Base-by-base conservation (phyloP, 768 basidiomycete genomes). In the Postia placenta region DNA sequence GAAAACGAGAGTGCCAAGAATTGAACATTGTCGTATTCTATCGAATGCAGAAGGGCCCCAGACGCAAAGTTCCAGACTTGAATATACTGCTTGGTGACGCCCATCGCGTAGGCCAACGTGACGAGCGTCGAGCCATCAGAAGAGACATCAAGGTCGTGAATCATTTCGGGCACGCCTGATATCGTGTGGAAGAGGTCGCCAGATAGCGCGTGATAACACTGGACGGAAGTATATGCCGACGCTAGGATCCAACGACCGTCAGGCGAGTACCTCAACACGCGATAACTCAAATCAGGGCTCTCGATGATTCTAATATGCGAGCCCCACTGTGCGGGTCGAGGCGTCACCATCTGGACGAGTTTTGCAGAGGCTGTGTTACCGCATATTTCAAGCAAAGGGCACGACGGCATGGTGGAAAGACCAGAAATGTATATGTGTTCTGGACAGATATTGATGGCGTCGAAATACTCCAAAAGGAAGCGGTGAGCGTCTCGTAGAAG, bases 381-480 rank as follows among this genome's bases (percentile, higher is more conserved):
- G 9, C 23, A 42, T 6, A 11, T 12, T 3, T 23, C 20, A 23
- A 42, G 3, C 11, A 42, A 23, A 20, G 6, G 41, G 41, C 41
- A 12, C 6, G 41, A 20, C 24, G 41, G 41, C 3, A 15, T 23
- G 23, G 24, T 17, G 15, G 11, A 23, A n/a, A 42, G 24, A 12
- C 17, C 41, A 6, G 47, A 48, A 6, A 36, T 14, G 39, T 48
- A 48, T 5, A 48, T 37, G 9, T 48, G 35, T 17, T 41, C 47
- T 2, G 47, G 47, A 25, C 37, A 39, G 15, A 3, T 12, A 17
- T 48, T 37, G 25, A 48, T 48, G 20, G 35, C 37, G 19, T 22
- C 17, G 36, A 39, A 41, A 26, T 48, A 24, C 15, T 48, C 37
- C 11, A 41, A 14, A 4, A 48, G 7, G 14, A 48, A 36, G 22